Evolutionary conservation across 768 basidiomycete genomes (phyloP).

Genomic region (Mycena amicta): DNA sequence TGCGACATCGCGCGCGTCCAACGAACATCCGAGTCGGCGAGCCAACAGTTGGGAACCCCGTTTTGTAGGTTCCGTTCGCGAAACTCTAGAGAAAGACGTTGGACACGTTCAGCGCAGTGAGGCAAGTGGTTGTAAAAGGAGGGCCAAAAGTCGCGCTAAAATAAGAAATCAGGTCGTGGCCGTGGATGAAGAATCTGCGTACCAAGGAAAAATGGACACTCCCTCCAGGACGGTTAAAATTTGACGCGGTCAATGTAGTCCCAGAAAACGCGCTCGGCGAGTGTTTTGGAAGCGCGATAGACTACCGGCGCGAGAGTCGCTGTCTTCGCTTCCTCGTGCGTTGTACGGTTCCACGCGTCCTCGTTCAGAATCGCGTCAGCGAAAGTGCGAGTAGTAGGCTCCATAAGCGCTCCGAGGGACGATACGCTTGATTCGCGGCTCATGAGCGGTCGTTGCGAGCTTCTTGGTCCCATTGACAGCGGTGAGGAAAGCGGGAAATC

Average conservation of each 20-base stretch:
- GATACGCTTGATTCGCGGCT: slow-evolving; percentile 45
- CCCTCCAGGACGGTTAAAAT: slow-evolving; percentile 5
- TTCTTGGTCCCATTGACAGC: slow-evolving; percentile 27
- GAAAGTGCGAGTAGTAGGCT: slow-evolving; percentile 1
- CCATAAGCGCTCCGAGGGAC: slow-evolving; percentile 34
- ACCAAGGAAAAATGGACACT: slow-evolving; percentile 9
- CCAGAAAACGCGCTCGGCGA: slow-evolving; percentile 27
- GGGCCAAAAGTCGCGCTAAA: slow-evolving; percentile 7
- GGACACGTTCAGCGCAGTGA: slow-evolving; percentile 20
- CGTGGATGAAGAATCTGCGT: background rate
- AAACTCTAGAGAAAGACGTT: slow-evolving; percentile 13
- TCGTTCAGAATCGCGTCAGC: slow-evolving; percentile 12
- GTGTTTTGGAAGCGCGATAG: slow-evolving; percentile 24
- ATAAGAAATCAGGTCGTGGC: background rate
- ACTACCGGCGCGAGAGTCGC: background rate
- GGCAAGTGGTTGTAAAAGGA: slow-evolving; percentile 4
- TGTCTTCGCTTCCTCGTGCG: slow-evolving; percentile 21
- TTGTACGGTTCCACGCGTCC: slow-evolving; percentile 25
- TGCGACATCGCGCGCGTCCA: slow-evolving; percentile 41
- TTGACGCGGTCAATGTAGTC: slow-evolving; percentile 19
- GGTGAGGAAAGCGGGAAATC: slow-evolving; percentile 33
- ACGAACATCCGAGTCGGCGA: slow-evolving; percentile 15
- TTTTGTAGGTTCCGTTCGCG: slow-evolving; percentile 13
- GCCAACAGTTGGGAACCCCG: slow-evolving; percentile 8
- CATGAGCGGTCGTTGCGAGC: slow-evolving; percentile 37